Evolutionary conservation across 1,139 yeast species (phyloP).

Genomic region (Hyphopichia fennica): DNA sequence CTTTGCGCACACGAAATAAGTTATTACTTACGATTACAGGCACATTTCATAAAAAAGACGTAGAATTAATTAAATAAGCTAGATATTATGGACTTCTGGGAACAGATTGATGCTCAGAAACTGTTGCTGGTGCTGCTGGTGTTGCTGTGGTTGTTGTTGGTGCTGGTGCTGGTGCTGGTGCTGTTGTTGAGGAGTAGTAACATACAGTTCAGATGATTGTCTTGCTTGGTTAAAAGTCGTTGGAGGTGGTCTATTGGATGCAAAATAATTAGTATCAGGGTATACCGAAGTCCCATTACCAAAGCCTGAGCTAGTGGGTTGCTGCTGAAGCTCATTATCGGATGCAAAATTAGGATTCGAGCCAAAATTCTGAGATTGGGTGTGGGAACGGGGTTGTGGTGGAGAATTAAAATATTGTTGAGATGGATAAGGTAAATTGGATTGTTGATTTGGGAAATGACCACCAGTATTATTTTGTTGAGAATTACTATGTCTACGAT

Average conservation of each 20-base stretch:
- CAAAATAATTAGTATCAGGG: neutral
- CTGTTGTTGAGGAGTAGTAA: slow-evolving; percentile 1
- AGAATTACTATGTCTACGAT: slow-evolving; percentile 14
- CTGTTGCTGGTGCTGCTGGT: slow-evolving; percentile 7
- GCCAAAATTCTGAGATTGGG: neutral
- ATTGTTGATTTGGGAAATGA: too few species aligned
- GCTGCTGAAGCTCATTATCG: slow-evolving; percentile 21
- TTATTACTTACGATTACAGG: too few species aligned
- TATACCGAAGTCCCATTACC: slow-evolving; percentile 28
- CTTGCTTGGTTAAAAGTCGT: neutral
- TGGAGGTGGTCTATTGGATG: neutral
- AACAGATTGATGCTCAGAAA: slow-evolving; percentile 32
- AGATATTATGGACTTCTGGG: slow-evolving; percentile 27
- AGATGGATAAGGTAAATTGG: slow-evolving; percentile 10
- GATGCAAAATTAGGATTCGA: slow-evolving; percentile 4
- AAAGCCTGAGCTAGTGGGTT: slow-evolving; percentile 39
- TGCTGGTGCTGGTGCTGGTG: neutral
- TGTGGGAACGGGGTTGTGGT: neutral
- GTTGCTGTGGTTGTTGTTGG: slow-evolving; percentile 5
- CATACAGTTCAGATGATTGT: neutral
- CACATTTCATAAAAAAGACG: neutral
- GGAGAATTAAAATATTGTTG: too few species aligned
- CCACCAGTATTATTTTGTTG: slow-evolving; percentile 1
- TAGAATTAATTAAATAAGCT: neutral
- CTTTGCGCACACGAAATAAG: neutral